These are phyloP conservation scores for Codiaeum variegatum DNA, from an alignment of 441 rosid genomes.

Conservation along the genomic window DNA sequence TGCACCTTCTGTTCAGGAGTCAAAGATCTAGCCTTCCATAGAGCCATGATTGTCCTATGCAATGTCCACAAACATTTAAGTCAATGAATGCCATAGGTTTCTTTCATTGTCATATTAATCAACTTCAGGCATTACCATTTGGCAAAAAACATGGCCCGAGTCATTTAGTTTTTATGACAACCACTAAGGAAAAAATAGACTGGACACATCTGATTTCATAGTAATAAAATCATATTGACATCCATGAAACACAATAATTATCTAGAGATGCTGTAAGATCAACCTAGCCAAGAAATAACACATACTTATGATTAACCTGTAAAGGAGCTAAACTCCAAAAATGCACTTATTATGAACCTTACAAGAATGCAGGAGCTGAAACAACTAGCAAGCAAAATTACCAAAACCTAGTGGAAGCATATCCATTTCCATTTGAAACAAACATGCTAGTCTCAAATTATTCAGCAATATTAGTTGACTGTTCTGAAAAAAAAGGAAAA, in stretches of 20 bases:
- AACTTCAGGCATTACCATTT: neutral
- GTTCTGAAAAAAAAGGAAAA: neutral
- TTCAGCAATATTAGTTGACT: neutral
- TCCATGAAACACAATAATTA: neutral
- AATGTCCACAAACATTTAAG: conserved; percentile 14
- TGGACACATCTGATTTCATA: neutral
- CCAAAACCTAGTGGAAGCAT: neutral
- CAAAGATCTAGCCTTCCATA: conserved; percentile 92
- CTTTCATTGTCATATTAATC: neutral
- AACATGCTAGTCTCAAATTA: neutral
- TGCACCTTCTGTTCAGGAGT: conserved; percentile 90
- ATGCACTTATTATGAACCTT: neutral
- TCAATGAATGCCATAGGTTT: conserved; percentile 12
- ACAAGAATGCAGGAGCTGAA: neutral
- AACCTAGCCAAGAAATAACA: neutral
- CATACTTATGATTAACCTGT: neutral
- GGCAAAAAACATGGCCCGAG: neutral
- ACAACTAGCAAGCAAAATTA: neutral
- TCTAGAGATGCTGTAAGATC: neutral
- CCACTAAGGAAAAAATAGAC: neutral
- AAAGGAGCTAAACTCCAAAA: neutral
- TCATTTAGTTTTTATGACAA: neutral
- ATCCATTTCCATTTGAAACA: neutral
- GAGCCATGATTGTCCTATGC: conserved; percentile 87
- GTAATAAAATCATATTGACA: neutral